Evolutionary conservation across 306 rosid species (phyloP), one percentile per base, ranked within the genome.

Genomic region (Quercus variabilis): DNA sequence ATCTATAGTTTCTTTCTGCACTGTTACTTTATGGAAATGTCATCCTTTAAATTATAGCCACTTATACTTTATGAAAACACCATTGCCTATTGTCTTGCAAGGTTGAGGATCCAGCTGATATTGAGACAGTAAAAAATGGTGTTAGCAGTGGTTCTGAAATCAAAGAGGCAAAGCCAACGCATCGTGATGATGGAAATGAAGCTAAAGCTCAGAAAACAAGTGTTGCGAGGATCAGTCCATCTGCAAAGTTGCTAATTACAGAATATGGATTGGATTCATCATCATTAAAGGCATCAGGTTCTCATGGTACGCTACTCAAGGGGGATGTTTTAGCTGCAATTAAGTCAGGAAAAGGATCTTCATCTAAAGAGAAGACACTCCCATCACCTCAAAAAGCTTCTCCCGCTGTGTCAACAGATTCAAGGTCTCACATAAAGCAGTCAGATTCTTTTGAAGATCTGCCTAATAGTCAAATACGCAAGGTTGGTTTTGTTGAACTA

Each of bases 291-390:
- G 96, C 99, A 76, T 90, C 99, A 15, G 99, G 99, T 74, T 79
- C 88, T 79, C 74, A 83, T 72, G 93, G 99, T 67, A 95, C 96
- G 70, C 87, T 95, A 75, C 87, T 95, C 73, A 95, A 95, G 84
- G 97, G 98, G 80, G 99, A 95, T 83, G 97, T 95, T 78, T 90
- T 95, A 72, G 85, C 91, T 77, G 98, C 91, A 58, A 89, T 95
- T 72, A 95, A 91, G 82, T 87, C 96, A 35, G 97, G 98, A 78
- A 84, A 82, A 71, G 82, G 86, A 79, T 84, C 85, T 83, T 86
- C 87, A 52, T 79, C 96, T 71, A 85, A 89, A 83, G 93, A 83
- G 76, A 91, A 91, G 85, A 69, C 83, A 73, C 38, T 75, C 7
- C 55, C 88, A 30, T 65, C 91, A 52, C 69, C 90, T 85, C 90